phyloP scores from a whole-genome alignment of 257 asterid genomes.

The Scutellaria galericulata region DNA sequence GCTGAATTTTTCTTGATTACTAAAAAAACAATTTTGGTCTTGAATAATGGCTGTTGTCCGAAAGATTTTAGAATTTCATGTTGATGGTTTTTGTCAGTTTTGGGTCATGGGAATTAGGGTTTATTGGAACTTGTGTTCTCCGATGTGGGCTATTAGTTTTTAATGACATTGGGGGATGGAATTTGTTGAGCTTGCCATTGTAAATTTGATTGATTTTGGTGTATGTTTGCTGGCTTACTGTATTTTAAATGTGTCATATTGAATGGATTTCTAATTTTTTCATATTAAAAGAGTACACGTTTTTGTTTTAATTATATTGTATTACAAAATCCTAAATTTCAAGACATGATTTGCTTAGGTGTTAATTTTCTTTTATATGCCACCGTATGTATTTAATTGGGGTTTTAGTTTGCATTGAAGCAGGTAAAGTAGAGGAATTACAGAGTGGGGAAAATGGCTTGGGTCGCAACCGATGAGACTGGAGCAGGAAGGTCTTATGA shows the following conservation, averaged over 20 bases:
- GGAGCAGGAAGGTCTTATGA: conserved; percentile 66
- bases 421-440: conserved; percentile 60
- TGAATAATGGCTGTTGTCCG: conserved; percentile 18
- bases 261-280: conserved; percentile 9
- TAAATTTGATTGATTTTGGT: neutral
- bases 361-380: neutral
- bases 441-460: conserved; percentile 65
- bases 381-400: neutral
- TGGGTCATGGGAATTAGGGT: conserved; percentile 44
- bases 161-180: conserved; percentile 23
- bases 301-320: neutral
- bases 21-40: conserved; percentile 17
- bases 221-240: conserved; percentile 16
- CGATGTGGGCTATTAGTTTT: conserved; percentile 26
- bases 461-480: conserved; percentile 53
- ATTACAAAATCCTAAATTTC: neutral
- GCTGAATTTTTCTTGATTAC: conserved; percentile 29
- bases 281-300: neutral
- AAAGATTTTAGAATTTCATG: conserved; percentile 24
- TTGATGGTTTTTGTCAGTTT: conserved; percentile 25
- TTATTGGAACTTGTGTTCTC: conserved; percentile 39
- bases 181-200: conserved; percentile 21
- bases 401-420: conserved; percentile 29
- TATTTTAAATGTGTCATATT: conserved; percentile 15
- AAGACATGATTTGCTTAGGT: neutral